Base-by-base conservation (phyloP, 2,329 filamentous ascomycete genomes). In the Clonostachys rosea region DNA sequence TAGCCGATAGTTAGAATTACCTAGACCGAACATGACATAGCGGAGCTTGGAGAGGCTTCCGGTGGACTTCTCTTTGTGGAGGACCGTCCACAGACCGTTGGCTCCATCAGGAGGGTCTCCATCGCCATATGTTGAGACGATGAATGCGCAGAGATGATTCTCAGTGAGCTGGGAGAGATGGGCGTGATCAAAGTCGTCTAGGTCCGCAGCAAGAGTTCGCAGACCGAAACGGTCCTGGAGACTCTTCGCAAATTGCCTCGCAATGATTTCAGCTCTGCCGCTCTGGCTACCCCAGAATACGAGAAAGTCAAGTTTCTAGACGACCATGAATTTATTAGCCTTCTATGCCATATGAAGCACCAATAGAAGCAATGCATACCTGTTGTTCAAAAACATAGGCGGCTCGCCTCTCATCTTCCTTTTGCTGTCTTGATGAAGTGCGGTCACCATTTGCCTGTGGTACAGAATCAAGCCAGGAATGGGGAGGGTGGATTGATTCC, bases 61-160 rank as follows among this genome's bases (percentile, higher is more conserved):
- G 61, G 91, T 82, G 56, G 87, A 88, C 47, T 94, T 89, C 17
- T 97, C 91, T 54, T 80, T 81, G 44, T 81, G 88, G 61, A 97
- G 79, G 70, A 96, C 96, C 66, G 97, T 94, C 74, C 95, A 96
- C 74, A 99, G 99, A 58, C 97, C 94, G 52, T 97, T 94, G 8
- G 64, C 58, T 42, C 70, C 71, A 40, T 71, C 67, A 34, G 33
- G 43, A 4, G 47, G 47, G 33, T 70, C 67, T 1, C 68, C 68
- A 44, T 71, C 68, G n/a, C 68, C 68, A 40, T 64, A 69, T 1
- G 68, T 70, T 7, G 47, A 44, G 9, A 49, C 12, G 33, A 49
- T n/a, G 43, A 49, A 45, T 6, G 44, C 33, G n/a, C 17, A 17
- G 8, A 49, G 33, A 9, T 9, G 9, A 6, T 14, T 30, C 9